Evolutionary conservation across 768 basidiomycete species (phyloP), one percentile per base, ranked within the genome.

Genomic region (Myochromella boudieri): DNA sequence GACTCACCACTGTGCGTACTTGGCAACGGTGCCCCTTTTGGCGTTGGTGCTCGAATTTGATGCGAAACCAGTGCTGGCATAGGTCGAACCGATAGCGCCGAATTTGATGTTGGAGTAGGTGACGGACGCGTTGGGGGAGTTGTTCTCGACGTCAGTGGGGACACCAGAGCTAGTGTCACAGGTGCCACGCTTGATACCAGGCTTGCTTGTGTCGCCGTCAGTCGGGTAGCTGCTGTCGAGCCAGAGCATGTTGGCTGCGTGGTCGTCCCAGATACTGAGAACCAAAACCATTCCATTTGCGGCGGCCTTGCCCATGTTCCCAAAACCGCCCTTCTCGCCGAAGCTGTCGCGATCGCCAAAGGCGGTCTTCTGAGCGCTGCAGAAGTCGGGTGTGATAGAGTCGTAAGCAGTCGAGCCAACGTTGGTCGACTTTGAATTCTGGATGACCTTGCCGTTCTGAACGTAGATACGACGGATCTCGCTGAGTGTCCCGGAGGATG

Each of bases 381-480:
- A 78, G 70, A 69, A 78, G 27, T 58, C 57, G 55, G 70, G 63
- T 56, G 72, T 75, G 70, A 78, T 71, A 33, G 74, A 74, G 67
- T 78, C 68, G 61, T 57, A 65, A 39, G 59, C 47, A 31, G 51
- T 45, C 50, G 79, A 58, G 38, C 74, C 75, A 31, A 76, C 55
- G 61, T 80, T 60, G 64, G 67, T 74, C 59, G 64, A 61, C 38
- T 65, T 63, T 48, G 74, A 73, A 73, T 81, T 80, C 46, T 66
- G 64, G 69, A 78, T 75, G 60, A 79, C 74, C 40, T 61, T 57
- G 53, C 75, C 75, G 59, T 76, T 68, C 67, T 79, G 78, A 34
- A 80, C 75, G 66, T 78, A 80, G 54, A 80, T 37, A 45, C 76
- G 75, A 51, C 75, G 72, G 61, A 80, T 81, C 60, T 77, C 77